Evolutionary conservation across 306 rosid species (phyloP).

Genomic region (Luffa aegyptiaca): DNA sequence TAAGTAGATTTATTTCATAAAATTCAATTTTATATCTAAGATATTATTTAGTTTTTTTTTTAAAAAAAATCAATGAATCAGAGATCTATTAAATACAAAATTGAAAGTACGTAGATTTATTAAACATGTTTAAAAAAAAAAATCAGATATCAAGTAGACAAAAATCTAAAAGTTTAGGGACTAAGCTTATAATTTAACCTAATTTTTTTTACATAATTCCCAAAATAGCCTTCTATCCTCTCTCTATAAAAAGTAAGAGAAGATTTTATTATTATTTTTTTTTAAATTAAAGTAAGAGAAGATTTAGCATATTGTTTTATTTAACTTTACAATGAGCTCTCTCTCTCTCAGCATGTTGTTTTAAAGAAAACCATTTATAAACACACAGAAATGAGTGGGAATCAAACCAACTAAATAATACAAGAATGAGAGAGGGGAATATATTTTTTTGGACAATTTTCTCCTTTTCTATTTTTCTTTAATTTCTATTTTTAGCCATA

Average conservation of each 20-base stretch:
- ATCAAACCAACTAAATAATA: background rate
- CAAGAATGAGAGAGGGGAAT: background rate
- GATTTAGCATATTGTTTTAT: background rate
- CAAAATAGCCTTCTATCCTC: background rate
- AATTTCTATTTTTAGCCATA: background rate
- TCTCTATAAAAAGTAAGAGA: background rate
- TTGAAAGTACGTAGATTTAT: no score
- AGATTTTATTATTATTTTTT: no score
- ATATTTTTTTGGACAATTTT: background rate
- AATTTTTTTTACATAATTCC: background rate
- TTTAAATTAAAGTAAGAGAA: no score
- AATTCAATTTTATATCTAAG: no score
- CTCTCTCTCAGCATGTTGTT: background rate
- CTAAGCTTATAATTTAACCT: no score
- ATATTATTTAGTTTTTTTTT: no score
- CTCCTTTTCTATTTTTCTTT: background rate
- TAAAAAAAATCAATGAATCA: no score
- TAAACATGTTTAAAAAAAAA: no score
- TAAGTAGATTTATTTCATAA: no score
- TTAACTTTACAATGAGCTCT: background rate
- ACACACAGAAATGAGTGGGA: background rate
- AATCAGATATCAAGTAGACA: no score
- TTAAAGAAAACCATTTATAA: background rate
- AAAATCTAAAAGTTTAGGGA: no score
- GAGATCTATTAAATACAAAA: no score